Evolutionary conservation across 1,284 basidiomycete genomes (phyloP), one percentile per base, ranked within the genome.

Genomic region (Ceratobasidium sp.): DNA sequence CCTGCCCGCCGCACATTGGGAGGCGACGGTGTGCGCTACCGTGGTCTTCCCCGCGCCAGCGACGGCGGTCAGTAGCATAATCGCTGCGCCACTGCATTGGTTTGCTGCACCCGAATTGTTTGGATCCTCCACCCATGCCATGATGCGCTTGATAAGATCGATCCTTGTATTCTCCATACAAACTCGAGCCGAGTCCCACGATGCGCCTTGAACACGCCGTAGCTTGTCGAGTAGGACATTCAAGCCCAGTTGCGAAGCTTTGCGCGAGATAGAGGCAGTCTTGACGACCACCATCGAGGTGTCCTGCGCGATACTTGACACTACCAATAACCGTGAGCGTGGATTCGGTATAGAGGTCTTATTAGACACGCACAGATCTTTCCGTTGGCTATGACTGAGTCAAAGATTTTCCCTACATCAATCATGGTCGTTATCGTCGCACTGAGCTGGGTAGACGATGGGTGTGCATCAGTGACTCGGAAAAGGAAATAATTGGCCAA

Each of bases 31-130:
- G 29, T 74, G 59, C 1, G 72, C 61, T 16, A 74, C 31, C 1
- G 72, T 29, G 2, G 56, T 64, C 49, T 74, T 74, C 0, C 72
- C 79, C 24, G 62, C 74, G 9, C 78, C 78, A 41, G 78, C 75
- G 13, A 77, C 76, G 41, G 75, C 78, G 7, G 61, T 63, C 9
- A 74, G 46, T 34, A 62, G 59, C 29, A 39, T 51, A 49, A 74
- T 54, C 22, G 34, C n/a, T 14, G 64, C 27, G 6, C 22, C 54
- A 22, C 53, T 27, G 8, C 24, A 5, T 22, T 7, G 19, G 1
- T 22, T 27, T 4, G 46, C 11, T 16, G 48, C 19, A 22, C 22
- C 48, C 48, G 48, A 22, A 9, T 8, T 8, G 7, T 6, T 19
- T 9, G 8, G 8, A n/a, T 13, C 19, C 39, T 51, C 16, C 41